These are phyloP conservation scores for Metarhizium album DNA, from an alignment of 2,329 filamentous ascomycete species.

Conservation along the genomic window DNA sequence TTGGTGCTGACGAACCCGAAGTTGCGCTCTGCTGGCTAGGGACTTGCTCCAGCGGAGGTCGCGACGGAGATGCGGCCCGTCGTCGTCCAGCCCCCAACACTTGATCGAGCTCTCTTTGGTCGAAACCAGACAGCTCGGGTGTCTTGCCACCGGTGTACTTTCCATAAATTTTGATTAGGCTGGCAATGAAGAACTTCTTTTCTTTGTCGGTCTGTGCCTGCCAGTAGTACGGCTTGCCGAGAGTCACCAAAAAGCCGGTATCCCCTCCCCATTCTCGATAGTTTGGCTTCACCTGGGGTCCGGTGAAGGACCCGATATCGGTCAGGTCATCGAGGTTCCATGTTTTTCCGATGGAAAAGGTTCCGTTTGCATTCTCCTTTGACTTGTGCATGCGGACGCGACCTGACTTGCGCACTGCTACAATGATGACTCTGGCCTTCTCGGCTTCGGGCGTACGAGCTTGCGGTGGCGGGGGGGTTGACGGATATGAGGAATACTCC, in stretches of 20 bases:
- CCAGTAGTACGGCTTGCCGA: conserved; percentile 97
- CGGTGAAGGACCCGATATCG: conserved; percentile 71
- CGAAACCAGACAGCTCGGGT: conserved; percentile 75
- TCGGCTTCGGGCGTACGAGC: conserved; percentile 60
- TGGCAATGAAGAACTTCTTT: conserved; percentile 97
- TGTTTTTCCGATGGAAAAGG: conserved; percentile 96
- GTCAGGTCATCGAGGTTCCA: conserved; percentile 91
- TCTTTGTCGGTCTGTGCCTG: conserved; percentile 87
- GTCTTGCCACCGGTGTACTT: conserved; percentile 87
- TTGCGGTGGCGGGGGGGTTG: conserved; percentile 71
- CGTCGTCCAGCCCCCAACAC: conserved; percentile 51
- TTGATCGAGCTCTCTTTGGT: conserved; percentile 64
- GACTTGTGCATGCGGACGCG: conserved; percentile 94
- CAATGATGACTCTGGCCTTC: conserved; percentile 84
- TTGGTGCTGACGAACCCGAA: conserved; percentile 9
- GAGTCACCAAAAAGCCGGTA: conserved; percentile 75
- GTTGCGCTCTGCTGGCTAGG: conserved; percentile 12
- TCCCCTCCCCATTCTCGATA: conserved; percentile 69
- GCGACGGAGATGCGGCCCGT: conserved; percentile 15
- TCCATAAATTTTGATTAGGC: conserved; percentile 87
- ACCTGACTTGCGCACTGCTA: conserved; percentile 85
- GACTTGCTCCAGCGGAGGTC: conserved; percentile 17
- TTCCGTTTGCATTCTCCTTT: conserved; percentile 85
- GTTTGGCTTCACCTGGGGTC: conserved; percentile 44
- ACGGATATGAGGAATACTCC: conserved; percentile 77